These are phyloP conservation scores for Boletus subcaerulescens DNA, from an alignment of 768 basidiomycete genomes.

Conservation along the genomic window DNA sequence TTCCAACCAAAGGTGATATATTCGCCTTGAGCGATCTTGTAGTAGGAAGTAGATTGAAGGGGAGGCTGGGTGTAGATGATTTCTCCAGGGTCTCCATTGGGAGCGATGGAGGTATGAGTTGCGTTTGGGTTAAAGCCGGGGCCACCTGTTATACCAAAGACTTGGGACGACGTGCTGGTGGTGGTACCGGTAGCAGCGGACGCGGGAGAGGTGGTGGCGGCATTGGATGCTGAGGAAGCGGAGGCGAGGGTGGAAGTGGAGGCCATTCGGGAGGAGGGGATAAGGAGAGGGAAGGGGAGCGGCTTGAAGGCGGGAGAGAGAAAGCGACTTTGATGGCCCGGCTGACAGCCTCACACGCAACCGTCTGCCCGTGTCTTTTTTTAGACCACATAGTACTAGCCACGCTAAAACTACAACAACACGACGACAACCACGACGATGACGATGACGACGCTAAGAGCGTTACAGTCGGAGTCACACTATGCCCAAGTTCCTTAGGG, in stretches of 20 bases:
- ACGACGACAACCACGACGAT: too few species aligned
- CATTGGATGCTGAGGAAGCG: not conserved
- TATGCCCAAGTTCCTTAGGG: too few species aligned
- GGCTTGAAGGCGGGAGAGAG: not conserved
- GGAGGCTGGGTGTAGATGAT: slow-evolving; percentile 58
- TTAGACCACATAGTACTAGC: not conserved
- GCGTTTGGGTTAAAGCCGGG: slow-evolving; percentile 26
- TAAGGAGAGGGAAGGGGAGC: not conserved
- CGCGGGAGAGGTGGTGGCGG: not conserved
- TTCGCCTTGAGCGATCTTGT: slow-evolving; percentile 57
- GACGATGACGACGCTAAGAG: too few species aligned
- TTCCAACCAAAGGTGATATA: slow-evolving; percentile 75
- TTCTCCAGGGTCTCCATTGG: slow-evolving; percentile 41
- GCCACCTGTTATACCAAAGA: slow-evolving; percentile 25
- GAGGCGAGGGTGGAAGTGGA: not conserved
- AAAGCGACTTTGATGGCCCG: not conserved
- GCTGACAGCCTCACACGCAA: slow-evolving; percentile 16
- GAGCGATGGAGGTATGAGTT: slow-evolving; percentile 22
- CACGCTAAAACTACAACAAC: too few species aligned
- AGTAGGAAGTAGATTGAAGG: slow-evolving; percentile 56
- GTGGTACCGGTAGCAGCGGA: not conserved
- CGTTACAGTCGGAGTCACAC: too few species aligned
- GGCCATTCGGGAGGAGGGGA: slow-evolving; percentile 6
- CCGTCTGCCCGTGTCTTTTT: slow-evolving; percentile 10
- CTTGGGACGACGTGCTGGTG: not conserved